phyloP scores from a whole-genome alignment of 495 filamentous ascomycete species.

The Penicillium riverlandense region DNA sequence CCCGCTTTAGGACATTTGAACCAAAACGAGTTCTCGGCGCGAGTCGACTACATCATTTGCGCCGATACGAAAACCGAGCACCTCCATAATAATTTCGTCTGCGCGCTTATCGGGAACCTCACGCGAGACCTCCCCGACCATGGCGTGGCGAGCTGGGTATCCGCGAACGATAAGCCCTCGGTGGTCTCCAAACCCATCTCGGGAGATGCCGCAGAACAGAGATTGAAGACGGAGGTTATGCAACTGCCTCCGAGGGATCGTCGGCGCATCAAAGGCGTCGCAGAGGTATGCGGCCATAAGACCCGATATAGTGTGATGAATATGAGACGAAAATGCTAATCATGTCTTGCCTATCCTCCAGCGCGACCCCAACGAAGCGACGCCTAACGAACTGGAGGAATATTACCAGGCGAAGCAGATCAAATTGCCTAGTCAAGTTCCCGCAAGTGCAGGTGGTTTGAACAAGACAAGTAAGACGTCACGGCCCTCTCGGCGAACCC shows the following conservation, averaged over 20 bases:
- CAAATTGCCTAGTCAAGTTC: constrained; percentile 60
- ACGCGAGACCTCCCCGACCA: constrained; percentile 84
- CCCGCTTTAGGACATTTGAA: constrained; percentile 63
- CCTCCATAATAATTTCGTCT: constrained; percentile 85
- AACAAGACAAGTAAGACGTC: constrained; percentile 75
- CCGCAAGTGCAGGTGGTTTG: constrained; percentile 75
- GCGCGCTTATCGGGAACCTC: constrained; percentile 79
- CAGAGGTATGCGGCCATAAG: constrained; percentile 37
- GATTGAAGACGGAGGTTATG: constrained; percentile 92
- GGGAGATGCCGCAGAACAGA: constrained; percentile 84
- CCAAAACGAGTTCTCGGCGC: constrained; percentile 72
- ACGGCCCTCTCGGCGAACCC: neutral
- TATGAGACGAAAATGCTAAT: neutral
- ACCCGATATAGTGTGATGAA: neutral
- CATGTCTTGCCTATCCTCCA: constrained; percentile 13
- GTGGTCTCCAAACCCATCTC: constrained; percentile 69
- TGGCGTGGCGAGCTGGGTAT: constrained; percentile 92
- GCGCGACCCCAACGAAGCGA: constrained; percentile 59
- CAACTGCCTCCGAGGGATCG: constrained; percentile 78
- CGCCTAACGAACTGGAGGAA: constrained; percentile 59
- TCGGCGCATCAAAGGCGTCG: constrained; percentile 75
- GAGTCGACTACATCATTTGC: constrained; percentile 66
- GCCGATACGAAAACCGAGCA: constrained; percentile 65
- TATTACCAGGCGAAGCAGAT: constrained; percentile 62
- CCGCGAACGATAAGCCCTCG: constrained; percentile 90